Percentiles rank a stretch among this genome's conserved stretches.
Evolutionary conservation across 2,329 filamentous ascomycete species (phyloP).

Genomic region (Tolypocladium capitatum): DNA sequence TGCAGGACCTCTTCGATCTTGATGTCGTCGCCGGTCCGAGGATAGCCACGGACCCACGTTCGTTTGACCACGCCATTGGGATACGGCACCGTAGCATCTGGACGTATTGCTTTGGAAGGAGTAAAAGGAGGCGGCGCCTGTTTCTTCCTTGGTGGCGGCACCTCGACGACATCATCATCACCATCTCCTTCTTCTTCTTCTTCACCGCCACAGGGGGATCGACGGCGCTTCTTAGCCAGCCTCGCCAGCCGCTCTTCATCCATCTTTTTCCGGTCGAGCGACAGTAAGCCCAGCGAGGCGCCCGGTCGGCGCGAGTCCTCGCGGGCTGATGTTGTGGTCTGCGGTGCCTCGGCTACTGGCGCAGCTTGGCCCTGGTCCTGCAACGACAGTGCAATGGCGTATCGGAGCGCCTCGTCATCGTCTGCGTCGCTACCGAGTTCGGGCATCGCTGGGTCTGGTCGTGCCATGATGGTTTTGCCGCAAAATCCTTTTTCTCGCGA

Average conservation of each 20-base stretch:
- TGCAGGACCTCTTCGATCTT: conserved; percentile 81
- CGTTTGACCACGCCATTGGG: conserved; percentile 59
- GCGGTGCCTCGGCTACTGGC: background rate
- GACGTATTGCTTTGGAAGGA: conserved; percentile 1
- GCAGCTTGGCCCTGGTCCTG: conserved; percentile 11
- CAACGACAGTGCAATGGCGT: conserved; percentile 47
- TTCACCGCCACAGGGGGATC: conserved; percentile 7
- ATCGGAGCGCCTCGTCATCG: conserved; percentile 46
- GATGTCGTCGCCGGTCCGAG: conserved; percentile 56
- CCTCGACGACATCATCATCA: conserved; percentile 15
- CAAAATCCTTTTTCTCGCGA: background rate
- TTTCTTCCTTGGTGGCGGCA: conserved; percentile 14
- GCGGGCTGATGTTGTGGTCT: background rate
- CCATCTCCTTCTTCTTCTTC: conserved; percentile 13
- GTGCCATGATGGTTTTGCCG: background rate
- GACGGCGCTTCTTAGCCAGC: conserved; percentile 39
- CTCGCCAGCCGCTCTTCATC: conserved; percentile 70
- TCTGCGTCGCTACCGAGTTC: conserved; percentile 23
- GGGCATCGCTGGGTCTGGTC: conserved; percentile 3
- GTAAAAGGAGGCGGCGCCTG: background rate
- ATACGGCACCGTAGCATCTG: conserved; percentile 22
- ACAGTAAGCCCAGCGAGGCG: conserved; percentile 25
- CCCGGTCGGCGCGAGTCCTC: background rate
- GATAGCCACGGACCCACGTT: conserved; percentile 58
- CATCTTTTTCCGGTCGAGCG: conserved; percentile 68